A percentile compares a stretch with the other conserved stretches of the same genome.
Conservation (phyloP, 371 early-diverging fungal genomes). For the Mucor saturninus region DNA sequence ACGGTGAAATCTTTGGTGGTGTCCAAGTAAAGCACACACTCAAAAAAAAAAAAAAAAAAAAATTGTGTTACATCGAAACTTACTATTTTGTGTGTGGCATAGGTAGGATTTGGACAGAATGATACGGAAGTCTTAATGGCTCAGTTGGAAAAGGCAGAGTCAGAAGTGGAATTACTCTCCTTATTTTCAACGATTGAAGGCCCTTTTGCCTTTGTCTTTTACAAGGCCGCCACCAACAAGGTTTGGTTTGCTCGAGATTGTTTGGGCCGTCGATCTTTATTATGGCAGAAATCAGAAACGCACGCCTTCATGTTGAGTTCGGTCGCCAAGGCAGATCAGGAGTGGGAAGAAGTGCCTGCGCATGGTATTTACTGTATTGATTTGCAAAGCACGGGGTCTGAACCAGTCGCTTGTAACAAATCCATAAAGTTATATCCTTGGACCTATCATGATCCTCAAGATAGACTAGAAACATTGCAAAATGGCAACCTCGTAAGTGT, state of each 20-base stretch:
- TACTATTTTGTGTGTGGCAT: background rate
- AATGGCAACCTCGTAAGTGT: constrained; percentile 3
- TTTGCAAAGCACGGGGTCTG: constrained; percentile 15
- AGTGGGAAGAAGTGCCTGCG: constrained; percentile 76
- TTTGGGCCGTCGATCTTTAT: constrained; percentile 82
- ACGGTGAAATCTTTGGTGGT: constrained; percentile 85
- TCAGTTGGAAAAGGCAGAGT: constrained; percentile 30
- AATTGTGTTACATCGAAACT: no score
- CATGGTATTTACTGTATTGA: constrained; percentile 69
- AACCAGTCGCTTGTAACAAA: constrained; percentile 1
- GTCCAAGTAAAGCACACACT: constrained; percentile 40
- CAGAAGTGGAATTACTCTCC: constrained; percentile 36
- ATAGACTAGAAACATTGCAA: constrained; percentile 1
- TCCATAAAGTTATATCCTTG: constrained; percentile 34
- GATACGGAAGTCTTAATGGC: constrained; percentile 61
- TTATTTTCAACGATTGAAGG: constrained; percentile 69
- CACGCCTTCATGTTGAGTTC: constrained; percentile 59
- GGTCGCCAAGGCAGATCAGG: constrained; percentile 38
- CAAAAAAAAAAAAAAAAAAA: no score
- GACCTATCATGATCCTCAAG: constrained; percentile 22
- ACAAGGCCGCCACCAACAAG: constrained; percentile 48
- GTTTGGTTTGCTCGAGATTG: constrained; percentile 87
- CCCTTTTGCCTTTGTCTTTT: constrained; percentile 79
- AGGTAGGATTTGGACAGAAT: constrained; percentile 51
- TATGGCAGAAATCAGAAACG: constrained; percentile 53